phyloP scores from a whole-genome alignment of 108 stramenopile species.

The Fistulifera solaris region DNA sequence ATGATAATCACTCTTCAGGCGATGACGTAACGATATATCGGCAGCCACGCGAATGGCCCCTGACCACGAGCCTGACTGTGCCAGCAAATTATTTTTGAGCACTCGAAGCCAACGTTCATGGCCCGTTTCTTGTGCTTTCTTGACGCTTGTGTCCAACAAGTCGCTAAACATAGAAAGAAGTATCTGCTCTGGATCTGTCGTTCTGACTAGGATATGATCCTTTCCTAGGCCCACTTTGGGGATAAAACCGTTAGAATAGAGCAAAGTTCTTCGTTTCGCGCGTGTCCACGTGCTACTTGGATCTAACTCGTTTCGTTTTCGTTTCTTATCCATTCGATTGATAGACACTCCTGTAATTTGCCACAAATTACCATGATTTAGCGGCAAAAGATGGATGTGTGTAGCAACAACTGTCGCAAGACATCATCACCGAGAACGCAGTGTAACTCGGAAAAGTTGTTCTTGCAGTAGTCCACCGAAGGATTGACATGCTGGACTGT shows the following conservation, averaged over 20 bases:
- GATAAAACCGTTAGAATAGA: constrained; percentile 34
- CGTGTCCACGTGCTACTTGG: neutral
- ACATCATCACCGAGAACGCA: constrained; percentile 37
- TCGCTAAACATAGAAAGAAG: constrained; percentile 13
- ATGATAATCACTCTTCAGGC: constrained; percentile 46
- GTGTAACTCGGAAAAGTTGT: constrained; percentile 21
- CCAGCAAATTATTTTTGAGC: neutral
- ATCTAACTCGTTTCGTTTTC: neutral
- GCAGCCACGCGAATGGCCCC: constrained; percentile 21
- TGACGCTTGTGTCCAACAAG: neutral
- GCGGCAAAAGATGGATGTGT: constrained; percentile 26
- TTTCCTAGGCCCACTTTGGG: constrained; percentile 32
- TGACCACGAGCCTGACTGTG: constrained; percentile 19
- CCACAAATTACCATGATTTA: constrained; percentile 4
- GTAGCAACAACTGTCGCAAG: constrained; percentile 28
- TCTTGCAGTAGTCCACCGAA: constrained; percentile 36
- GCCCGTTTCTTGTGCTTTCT: constrained; percentile 22
- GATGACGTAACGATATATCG: constrained; percentile 12
- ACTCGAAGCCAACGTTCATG: neutral
- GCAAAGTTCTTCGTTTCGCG: constrained; percentile 20
- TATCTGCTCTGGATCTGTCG: constrained; percentile 12
- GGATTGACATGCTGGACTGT: constrained; percentile 14
- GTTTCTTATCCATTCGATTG: neutral
- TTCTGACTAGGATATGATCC: constrained; percentile 24
- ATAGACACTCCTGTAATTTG: constrained; percentile 52